Evolutionary conservation across 371 early-diverging fungal genomes (phyloP).

Genomic region (Astathelohania contejeani): DNA sequence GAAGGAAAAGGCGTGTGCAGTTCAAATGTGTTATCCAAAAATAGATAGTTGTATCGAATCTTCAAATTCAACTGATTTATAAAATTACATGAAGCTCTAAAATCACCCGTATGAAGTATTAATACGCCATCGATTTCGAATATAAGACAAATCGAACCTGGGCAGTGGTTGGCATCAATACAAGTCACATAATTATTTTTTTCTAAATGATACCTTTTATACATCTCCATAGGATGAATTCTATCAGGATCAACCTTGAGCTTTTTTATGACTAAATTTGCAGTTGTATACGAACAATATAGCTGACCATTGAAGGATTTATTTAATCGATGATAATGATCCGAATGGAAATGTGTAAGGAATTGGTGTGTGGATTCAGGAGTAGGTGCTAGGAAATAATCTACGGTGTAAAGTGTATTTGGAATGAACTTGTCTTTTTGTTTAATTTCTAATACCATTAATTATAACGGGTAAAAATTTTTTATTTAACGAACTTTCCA

Average conservation of each 20-base stretch:
- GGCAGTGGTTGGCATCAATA: constrained; percentile 31
- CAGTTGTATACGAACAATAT: constrained; percentile 23
- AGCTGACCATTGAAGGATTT: constrained; percentile 5
- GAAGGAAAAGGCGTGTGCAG: neutral
- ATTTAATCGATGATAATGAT: constrained; percentile 19
- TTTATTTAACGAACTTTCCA: too few species aligned
- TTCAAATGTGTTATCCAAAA: constrained; percentile 25
- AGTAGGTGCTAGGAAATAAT: constrained; percentile 3
- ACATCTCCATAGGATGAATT: neutral
- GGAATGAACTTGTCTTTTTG: constrained; percentile 10
- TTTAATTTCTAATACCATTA: too few species aligned
- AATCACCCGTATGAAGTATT: constrained; percentile 25
- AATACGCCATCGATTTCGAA: constrained; percentile 5
- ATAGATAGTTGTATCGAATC: constrained; percentile 4
- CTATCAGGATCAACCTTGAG: neutral
- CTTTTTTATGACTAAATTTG: constrained; percentile 8
- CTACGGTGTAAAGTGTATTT: constrained; percentile 13
- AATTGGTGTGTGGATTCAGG: constrained; percentile 9
- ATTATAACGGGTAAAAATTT: too few species aligned
- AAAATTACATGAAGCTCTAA: constrained; percentile 5
- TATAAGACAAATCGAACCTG: constrained; percentile 21
- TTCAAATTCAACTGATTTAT: neutral
- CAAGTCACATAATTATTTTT: constrained; percentile 3
- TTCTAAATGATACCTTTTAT: constrained; percentile 1
- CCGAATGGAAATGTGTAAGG: constrained; percentile 28